These are phyloP conservation scores for Solanum dulcamara DNA, from an alignment of 257 asterid genomes.

Conservation along the genomic window DNA sequence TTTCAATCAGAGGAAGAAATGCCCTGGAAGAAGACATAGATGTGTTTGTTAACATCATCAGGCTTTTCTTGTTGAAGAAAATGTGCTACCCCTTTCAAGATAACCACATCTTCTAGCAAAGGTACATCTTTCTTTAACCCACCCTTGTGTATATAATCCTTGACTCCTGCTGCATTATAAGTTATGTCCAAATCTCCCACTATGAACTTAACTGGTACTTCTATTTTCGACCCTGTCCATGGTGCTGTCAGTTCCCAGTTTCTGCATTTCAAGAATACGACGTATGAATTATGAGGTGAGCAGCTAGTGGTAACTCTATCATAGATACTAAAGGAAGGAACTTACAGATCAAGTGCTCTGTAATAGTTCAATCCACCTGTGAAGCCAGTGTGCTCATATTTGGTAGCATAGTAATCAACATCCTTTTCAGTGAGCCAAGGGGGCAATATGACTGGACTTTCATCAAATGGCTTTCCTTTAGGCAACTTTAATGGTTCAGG, in stretches of 20 bases:
- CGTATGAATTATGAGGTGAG: background rate
- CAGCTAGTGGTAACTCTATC: background rate
- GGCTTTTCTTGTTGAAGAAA: conserved; percentile 9
- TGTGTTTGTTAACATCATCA: background rate
- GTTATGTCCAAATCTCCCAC: conserved; percentile 13
- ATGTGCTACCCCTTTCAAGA: conserved; percentile 8
- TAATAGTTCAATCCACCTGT: conserved; percentile 73
- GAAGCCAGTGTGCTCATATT: conserved; percentile 54
- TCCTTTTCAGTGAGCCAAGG: conserved; percentile 61
- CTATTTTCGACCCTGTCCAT: conserved; percentile 10
- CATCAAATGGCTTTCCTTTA: conserved; percentile 39
- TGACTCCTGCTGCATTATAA: background rate
- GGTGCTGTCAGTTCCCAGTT: conserved; percentile 15
- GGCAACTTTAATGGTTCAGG: conserved; percentile 47
- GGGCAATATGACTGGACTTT: conserved; percentile 13
- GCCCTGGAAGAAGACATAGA: background rate
- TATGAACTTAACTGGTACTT: conserved; percentile 11
- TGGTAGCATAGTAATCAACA: conserved; percentile 41
- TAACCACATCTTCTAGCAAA: conserved; percentile 3
- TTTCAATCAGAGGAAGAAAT: background rate
- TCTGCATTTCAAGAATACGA: background rate
- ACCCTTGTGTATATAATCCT: conserved; percentile 7
- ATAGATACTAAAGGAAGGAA: background rate
- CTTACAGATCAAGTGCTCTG: conserved; percentile 47
- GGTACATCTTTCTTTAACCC: conserved; percentile 11